Percentiles rank a stretch among this genome's conserved stretches.
These are phyloP conservation scores for Teratosphaeria viscida DNA, from an alignment of 2,329 filamentous ascomycete genomes.

Conservation along the genomic window DNA sequence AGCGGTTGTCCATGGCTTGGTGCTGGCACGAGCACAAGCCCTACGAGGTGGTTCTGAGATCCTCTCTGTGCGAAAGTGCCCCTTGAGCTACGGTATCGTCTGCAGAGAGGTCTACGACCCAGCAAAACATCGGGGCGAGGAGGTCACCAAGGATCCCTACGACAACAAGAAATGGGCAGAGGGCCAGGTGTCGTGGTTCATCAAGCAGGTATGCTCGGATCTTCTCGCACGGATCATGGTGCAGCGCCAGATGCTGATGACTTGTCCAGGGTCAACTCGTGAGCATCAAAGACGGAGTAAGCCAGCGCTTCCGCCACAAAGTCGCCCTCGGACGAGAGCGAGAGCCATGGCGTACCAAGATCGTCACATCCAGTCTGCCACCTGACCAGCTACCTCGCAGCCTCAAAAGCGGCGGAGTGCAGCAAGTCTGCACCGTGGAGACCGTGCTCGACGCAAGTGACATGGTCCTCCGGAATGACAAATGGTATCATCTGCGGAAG, in stretches of 20 bases:
- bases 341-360: conserved; percentile 5
- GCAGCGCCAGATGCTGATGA: background rate
- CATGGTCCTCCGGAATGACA: conserved; percentile 7
- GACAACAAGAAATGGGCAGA: conserved; percentile 10
- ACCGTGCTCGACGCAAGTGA: conserved; percentile 4
- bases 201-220: conserved; percentile 4
- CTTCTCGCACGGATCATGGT: too few relatives aligned
- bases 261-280: conserved; percentile 5
- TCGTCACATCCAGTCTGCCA: background rate
- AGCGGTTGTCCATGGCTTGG: conserved; percentile 2
- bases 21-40: background rate
- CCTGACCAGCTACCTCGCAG: conserved; percentile 3
- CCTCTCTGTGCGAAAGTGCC: conserved; percentile 3
- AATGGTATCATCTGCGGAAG: conserved; percentile 4
- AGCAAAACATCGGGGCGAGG: conserved; percentile 3
- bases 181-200: conserved; percentile 9
- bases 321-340: conserved; percentile 4
- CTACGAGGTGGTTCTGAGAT: conserved; percentile 2
- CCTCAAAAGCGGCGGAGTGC: conserved; percentile 1
- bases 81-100: conserved; percentile 10
- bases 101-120: conserved; percentile 9
- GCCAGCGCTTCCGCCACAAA: conserved; percentile 6
- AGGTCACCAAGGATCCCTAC: conserved; percentile 3
- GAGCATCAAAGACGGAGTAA: conserved; percentile 1
- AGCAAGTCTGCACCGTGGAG: conserved; percentile 4